Base-by-base conservation (phyloP, 2,329 filamentous ascomycete species). In the Penicillium freii region DNA sequence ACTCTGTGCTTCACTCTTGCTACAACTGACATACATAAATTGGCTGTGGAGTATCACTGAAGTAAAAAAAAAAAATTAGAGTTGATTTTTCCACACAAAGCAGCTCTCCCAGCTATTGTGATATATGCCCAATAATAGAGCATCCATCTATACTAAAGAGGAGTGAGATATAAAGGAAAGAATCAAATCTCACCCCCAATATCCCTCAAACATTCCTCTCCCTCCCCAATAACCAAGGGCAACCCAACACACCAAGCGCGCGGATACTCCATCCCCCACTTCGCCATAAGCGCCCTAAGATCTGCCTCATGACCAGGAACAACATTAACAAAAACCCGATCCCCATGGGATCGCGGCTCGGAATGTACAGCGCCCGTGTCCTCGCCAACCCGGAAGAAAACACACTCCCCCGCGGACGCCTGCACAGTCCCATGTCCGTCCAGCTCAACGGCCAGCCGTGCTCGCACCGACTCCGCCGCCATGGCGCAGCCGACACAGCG, bases 401-500 rank as follows among this genome's bases (percentile, higher is more conserved):
- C 70, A 54, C 75, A 76, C 45, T 78, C 68, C 1, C 75, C 74
- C 1, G 15, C 33, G 2, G 17, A 39, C 5, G 63, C 60, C 44
- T 68, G 65, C 5, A 60, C 54, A 10, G 58, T 25, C 9, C 38
- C 51, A 34, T 31, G 19, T 25, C 27, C 10, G 7, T 29, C 38
- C 29, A 51, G 49, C 15, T 51, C 49, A 15, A 25, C 19, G 0
- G 29, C 38, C 13, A 51, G 38, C 38, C 10, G 29, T 7, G 27
- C 38, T 11, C 49, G 49, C 29, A 51, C 49, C 9, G 38, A 33
- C 27, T 78, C 77, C 0, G 77, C 73, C 0, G 77, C 73, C 6
- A 75, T 70, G 1, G 77, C 74, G 53, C 80, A 82, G 1, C 75
- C 77, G 0, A 74, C 62, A 50, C 80, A 81, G 0, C 77, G 74